Base-by-base conservation (phyloP, 176 grass and related monocot genomes). In the Saccharum spontaneum region DNA sequence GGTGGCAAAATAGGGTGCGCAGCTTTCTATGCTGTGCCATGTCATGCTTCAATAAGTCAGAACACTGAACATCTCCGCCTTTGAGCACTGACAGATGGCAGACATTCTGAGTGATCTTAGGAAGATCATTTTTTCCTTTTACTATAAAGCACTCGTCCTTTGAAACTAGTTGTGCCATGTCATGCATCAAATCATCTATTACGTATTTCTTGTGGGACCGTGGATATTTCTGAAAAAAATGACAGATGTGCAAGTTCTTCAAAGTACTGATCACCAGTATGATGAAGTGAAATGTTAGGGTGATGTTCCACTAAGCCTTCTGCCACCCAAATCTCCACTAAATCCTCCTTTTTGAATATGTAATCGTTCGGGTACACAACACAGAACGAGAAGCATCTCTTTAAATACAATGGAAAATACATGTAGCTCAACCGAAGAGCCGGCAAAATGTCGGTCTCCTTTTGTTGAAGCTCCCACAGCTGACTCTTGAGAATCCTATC, bases 371-470 rank as follows among this genome's bases (percentile, higher is more conserved):
- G 91, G n/a, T 77, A 90, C 5, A 90, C 10, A 18, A 85, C 63
- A 73, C 85, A 93, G 17, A 87, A 78, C 24, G 84, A 61, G 64
- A 93, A 85, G 23, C 80, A 87, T 24, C 71, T 82, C n/a, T 87
- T 89, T 63, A 91, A 60, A 69, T 86, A 10, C 11, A 57, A 52
- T 1, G 86, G 67, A 57, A 94, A 80, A 78, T 88, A 77, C 11
- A 90, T 84, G 49, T 94, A 94, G 44, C 92, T 94, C 60, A 94
- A 72, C 4, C 46, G 78, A 30, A 90, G 77, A 7, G 75, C 79
- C 0, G 88, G 78, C 15, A 90, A 13, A 69, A 93, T 90, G 1
- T 79, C 87, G 31, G 52, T 49, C 0, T 73, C 63, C 31, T 78
- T 3, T 67, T 86, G 65, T 12, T 16, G 0, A 9, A 89, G 5